These are phyloP conservation scores for Xylaria hypoxylon DNA, from an alignment of 2,329 filamentous ascomycete species.

Conservation along the genomic window DNA sequence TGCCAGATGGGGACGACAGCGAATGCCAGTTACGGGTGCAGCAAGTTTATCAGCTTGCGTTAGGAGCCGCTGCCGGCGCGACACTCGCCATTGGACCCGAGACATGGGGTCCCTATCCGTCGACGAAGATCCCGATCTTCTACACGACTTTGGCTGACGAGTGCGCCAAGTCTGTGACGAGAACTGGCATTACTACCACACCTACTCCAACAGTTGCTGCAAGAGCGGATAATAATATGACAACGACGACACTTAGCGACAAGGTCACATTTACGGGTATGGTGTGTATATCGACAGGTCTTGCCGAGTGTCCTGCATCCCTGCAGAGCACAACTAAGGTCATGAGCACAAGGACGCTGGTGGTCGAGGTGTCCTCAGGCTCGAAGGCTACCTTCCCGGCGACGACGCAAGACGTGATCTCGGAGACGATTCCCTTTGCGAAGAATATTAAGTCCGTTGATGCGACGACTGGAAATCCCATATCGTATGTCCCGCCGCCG, in stretches of 20 bases:
- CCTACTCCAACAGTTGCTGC: slow-evolving; percentile 41
- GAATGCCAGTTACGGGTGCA: slow-evolving; percentile 60
- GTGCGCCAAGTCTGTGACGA: slow-evolving; percentile 53
- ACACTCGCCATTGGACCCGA: slow-evolving; percentile 57
- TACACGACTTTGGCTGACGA: slow-evolving; percentile 62
- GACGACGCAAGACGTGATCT: slow-evolving; percentile 49
- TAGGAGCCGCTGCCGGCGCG: slow-evolving; percentile 67
- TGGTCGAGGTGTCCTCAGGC: slow-evolving; percentile 56
- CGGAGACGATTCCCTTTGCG: slow-evolving; percentile 58
- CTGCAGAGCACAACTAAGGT: slow-evolving; percentile 59
- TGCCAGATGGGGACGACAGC: slow-evolving; percentile 48
- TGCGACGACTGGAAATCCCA: slow-evolving; percentile 58
- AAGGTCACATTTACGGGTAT: slow-evolving; percentile 58
- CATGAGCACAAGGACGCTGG: slow-evolving; percentile 54
- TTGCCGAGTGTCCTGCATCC: slow-evolving; percentile 63
- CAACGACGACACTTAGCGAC: slow-evolving; percentile 56
- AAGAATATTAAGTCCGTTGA: slow-evolving; percentile 52
- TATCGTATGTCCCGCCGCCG: slow-evolving; percentile 55
- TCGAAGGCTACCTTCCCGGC: slow-evolving; percentile 55
- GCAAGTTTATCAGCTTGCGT: slow-evolving; percentile 62
- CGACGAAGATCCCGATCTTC: slow-evolving; percentile 62
- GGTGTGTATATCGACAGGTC: slow-evolving; percentile 56
- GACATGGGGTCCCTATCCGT: slow-evolving; percentile 63
- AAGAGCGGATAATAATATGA: slow-evolving; percentile 41
- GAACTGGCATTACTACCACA: slow-evolving; percentile 32